A percentile compares a stretch with the other conserved stretches of the same genome.
These are phyloP conservation scores for Chaetomidium leptoderma DNA, from an alignment of 495 filamentous ascomycete species.

Conservation along the genomic window DNA sequence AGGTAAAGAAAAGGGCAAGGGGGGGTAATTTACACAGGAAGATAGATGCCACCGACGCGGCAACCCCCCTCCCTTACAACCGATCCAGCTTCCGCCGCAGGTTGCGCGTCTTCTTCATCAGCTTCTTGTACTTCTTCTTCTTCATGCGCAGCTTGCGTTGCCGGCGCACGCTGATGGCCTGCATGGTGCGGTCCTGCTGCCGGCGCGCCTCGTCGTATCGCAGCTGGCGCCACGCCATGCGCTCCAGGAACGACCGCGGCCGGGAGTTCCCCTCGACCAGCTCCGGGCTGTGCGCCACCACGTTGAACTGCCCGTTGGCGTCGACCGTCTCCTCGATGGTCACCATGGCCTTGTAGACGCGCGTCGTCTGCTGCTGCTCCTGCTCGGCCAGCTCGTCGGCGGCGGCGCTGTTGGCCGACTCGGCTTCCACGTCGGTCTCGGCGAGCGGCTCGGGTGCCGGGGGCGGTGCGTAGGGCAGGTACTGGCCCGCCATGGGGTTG, in stretches of 20 bases:
- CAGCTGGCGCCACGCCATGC: conserved; percentile 48
- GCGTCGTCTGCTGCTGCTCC: conserved; percentile 40
- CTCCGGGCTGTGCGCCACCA: conserved; percentile 49
- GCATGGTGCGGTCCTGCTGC: conserved; percentile 42
- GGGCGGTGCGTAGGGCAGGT: conserved; percentile 73
- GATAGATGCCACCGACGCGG: not conserved
- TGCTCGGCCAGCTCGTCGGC: conserved; percentile 37
- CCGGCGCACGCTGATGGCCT: conserved; percentile 79
- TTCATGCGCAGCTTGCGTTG: conserved; percentile 96
- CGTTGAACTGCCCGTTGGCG: conserved; percentile 60
- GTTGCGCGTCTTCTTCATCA: conserved; percentile 87
- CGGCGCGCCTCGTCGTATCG: conserved; percentile 45
- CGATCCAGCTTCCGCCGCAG: conserved; percentile 81
- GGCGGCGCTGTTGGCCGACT: conserved; percentile 25
- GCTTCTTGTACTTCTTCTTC: conserved; percentile 99
- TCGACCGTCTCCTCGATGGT: conserved; percentile 75
- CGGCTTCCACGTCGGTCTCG: conserved; percentile 36
- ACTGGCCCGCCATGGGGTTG: conserved; percentile 51
- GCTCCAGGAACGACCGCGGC: conserved; percentile 47
- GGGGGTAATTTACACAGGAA: conserved; percentile 26
- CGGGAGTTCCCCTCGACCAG: conserved; percentile 40
- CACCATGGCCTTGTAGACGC: conserved; percentile 72
- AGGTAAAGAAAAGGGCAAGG: conserved; percentile 1
- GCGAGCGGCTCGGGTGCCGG: conserved; percentile 62
- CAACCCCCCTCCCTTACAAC: conserved; percentile 41